A percentile compares a stretch with the other conserved stretches of the same genome.
Evolutionary conservation across 805 yeast species (phyloP).

Genomic region (Barnettozyma pratensis): DNA sequence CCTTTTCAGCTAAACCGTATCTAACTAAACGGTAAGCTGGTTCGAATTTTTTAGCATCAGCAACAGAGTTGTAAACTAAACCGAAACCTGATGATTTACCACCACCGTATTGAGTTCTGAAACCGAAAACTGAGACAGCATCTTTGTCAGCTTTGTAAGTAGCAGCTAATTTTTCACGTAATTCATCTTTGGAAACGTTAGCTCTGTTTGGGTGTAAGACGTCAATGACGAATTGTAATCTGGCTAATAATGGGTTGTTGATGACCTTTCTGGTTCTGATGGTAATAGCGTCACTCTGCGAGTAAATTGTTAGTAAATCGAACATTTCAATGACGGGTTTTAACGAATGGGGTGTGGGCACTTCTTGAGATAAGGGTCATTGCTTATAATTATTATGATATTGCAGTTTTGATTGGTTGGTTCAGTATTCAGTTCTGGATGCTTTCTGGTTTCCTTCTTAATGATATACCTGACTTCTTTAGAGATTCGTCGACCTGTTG

Average conservation of each 20-base stretch:
- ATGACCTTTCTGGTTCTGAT: conserved; percentile 98
- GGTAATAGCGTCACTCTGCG: conserved; percentile 97
- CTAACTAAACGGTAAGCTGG: conserved; percentile 99
- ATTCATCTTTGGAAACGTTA: conserved; percentile 98
- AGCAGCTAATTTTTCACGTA: conserved; percentile 89
- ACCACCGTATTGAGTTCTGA: conserved; percentile 99
- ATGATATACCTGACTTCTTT: no score
- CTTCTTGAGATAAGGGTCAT: no score
- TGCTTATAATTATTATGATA: no score
- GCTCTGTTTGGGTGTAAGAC: conserved; percentile 99
- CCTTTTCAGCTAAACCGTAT: conserved; percentile 95
- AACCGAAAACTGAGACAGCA: conserved; percentile 95
- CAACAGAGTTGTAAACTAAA: conserved; percentile 95
- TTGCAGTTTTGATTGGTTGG: no score
- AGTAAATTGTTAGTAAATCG: conserved; percentile 17
- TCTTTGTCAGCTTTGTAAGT: conserved; percentile 90
- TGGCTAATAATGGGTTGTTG: conserved; percentile 97
- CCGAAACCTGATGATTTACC: conserved; percentile 99
- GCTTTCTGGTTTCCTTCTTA: no score
- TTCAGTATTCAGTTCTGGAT: no score
- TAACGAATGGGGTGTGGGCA: no score
- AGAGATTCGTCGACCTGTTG: no score
- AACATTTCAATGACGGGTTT: no score
- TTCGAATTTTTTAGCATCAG: conserved; percentile 97
- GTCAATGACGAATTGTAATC: conserved; percentile 99